A percentile compares a stretch with the other conserved stretches of the same genome.
Evolutionary conservation across 2,329 filamentous ascomycete species (phyloP).

Genomic region (Zasmidium angulare): DNA sequence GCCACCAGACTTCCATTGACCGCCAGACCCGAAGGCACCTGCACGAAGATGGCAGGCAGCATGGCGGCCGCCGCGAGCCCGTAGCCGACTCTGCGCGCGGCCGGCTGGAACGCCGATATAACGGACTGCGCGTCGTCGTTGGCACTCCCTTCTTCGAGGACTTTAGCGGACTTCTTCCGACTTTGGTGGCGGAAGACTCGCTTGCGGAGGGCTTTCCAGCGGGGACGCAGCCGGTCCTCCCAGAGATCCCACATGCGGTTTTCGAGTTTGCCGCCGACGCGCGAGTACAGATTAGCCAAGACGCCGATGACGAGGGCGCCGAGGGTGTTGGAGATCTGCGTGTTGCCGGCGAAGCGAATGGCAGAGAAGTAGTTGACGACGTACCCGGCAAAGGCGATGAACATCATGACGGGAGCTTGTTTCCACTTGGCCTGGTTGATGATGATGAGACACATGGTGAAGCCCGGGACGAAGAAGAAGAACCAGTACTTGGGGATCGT

Average conservation of each 20-base stretch:
- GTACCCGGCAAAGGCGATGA: slow-evolving; percentile 73
- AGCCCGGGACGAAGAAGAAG: slow-evolving; percentile 73
- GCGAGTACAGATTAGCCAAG: slow-evolving; percentile 75
- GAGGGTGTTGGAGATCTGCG: slow-evolving; percentile 74
- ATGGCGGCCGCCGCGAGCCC: slow-evolving; percentile 81
- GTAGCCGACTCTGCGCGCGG: slow-evolving; percentile 59
- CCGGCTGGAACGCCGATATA: slow-evolving; percentile 25
- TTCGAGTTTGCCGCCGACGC: slow-evolving; percentile 60
- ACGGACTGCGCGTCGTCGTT: slow-evolving; percentile 28
- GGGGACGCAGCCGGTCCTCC: slow-evolving; percentile 50
- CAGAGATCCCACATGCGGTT: slow-evolving; percentile 57
- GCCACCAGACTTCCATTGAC: slow-evolving; percentile 58
- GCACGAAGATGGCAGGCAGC: slow-evolving; percentile 79
- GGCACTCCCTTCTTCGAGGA: slow-evolving; percentile 31
- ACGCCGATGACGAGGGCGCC: slow-evolving; percentile 75
- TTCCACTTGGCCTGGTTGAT: slow-evolving; percentile 81
- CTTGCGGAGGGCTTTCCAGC: slow-evolving; percentile 28
- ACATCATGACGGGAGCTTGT: slow-evolving; percentile 72
- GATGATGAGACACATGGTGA: slow-evolving; percentile 71
- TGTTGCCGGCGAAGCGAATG: slow-evolving; percentile 65
- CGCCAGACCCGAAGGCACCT: slow-evolving; percentile 61
- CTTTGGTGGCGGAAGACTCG: slow-evolving; percentile 29
- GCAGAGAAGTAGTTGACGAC: slow-evolving; percentile 72
- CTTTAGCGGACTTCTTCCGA: slow-evolving; percentile 21
- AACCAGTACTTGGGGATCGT: slow-evolving; percentile 54